These are phyloP conservation scores for Colletotrichum shisoi DNA, from an alignment of 2,329 filamentous ascomycete species.

Conservation along the genomic window DNA sequence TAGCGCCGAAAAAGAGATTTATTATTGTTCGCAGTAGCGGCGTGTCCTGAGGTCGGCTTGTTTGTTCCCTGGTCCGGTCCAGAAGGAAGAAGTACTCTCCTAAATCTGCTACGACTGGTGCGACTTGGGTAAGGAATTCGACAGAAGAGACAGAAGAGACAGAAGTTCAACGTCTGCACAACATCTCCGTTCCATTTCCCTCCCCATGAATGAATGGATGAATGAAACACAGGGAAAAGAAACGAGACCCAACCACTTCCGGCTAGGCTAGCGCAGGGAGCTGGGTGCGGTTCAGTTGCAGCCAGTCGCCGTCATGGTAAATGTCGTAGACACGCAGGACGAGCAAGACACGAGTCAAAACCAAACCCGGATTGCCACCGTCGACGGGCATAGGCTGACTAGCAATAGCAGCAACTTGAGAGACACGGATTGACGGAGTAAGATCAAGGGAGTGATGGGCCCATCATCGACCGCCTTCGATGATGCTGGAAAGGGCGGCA, in stretches of 20 bases:
- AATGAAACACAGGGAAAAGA: conserved; percentile 27
- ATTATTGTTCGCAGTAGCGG: conserved; percentile 8
- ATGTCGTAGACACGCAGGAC: conserved; percentile 35
- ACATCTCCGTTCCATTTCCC: conserved; percentile 6
- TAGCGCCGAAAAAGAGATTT: conserved; percentile 3
- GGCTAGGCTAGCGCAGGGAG: conserved; percentile 23
- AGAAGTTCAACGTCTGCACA: conserved; percentile 1
- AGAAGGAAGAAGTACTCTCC: conserved; percentile 13
- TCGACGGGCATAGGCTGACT: background rate
- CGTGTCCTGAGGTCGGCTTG: conserved; percentile 3
- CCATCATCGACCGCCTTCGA: background rate
- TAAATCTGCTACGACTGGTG: conserved; percentile 8
- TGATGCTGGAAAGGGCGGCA: conserved; percentile 3
- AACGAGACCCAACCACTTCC: conserved; percentile 21
- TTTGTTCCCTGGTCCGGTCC: conserved; percentile 1
- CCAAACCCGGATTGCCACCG: background rate
- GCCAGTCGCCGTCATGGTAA: conserved; percentile 14
- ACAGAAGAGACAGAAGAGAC: conserved; percentile 27
- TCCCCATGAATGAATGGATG: no score
- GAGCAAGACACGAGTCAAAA: conserved; percentile 5
- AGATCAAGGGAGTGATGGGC: conserved; percentile 21
- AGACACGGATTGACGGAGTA: conserved; percentile 16
- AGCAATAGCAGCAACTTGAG: conserved; percentile 4
- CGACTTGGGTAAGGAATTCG: background rate
- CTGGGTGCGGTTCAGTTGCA: conserved; percentile 12